Conservation (phyloP, 192 early-diverging fungal genomes). For the Helicostylum pulchrum region DNA sequence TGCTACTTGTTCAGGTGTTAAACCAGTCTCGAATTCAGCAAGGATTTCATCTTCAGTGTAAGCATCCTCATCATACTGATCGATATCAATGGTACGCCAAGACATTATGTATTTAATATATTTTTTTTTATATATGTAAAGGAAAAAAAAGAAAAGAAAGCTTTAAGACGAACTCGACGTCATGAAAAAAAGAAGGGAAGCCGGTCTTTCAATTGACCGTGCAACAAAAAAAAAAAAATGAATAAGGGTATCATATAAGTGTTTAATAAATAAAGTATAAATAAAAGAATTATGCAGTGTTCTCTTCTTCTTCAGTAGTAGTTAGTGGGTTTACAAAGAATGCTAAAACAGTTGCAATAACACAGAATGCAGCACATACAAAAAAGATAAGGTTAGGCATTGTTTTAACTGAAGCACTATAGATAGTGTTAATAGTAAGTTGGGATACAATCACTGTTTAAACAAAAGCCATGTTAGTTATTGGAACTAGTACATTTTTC, state of each 20-base stretch:
- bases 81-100: conserved; percentile 68
- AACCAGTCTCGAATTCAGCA: conserved; percentile 41
- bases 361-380: conserved; percentile 22
- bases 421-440: conserved; percentile 43
- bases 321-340: background rate
- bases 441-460: conserved; percentile 37
- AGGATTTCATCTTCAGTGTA: conserved; percentile 46
- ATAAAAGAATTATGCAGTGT: conserved; percentile 3
- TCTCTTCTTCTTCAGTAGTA: background rate
- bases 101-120: conserved; percentile 45
- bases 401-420: conserved; percentile 32
- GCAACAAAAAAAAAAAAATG: background rate
- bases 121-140: background rate
- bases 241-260: background rate
- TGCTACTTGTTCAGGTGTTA: conserved; percentile 45
- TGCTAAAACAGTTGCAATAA: background rate
- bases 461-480: background rate
- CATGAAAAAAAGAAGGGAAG: background rate
- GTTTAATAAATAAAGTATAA: background rate
- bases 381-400: conserved; percentile 45
- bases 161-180: background rate
- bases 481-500: conserved; percentile 1
- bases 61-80: conserved; percentile 60
- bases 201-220: background rate
- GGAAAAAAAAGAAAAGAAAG: no score